These are phyloP conservation scores for Castanopsis chinensis DNA, from an alignment of 306 rosid species.

Conservation along the genomic window DNA sequence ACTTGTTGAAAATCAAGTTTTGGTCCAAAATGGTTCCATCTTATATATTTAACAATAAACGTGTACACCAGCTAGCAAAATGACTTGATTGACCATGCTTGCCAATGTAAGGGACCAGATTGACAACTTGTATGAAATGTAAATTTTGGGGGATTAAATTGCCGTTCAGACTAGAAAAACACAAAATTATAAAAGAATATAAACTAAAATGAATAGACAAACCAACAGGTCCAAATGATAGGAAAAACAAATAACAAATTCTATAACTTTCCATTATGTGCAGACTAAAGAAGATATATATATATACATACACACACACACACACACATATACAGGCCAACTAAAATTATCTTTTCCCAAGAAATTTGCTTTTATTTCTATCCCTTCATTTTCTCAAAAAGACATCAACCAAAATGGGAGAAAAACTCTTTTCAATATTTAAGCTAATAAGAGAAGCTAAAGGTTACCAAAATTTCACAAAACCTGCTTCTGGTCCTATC, in stretches of 20 bases:
- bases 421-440: constrained; percentile 16
- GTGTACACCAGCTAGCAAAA: no score
- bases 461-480: constrained; percentile 88
- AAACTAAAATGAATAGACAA: background rate
- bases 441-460: constrained; percentile 55
- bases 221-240: background rate
- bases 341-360: background rate
- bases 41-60: no score
- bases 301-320: no score
- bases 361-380: constrained; percentile 2
- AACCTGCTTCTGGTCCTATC: constrained; percentile 99
- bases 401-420: background rate
- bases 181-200: background rate
- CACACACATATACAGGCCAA: background rate
- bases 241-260: background rate
- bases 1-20: no score
- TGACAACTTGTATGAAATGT: no score
- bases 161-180: background rate
- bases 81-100: no score
- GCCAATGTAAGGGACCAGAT: no score
- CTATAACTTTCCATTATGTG: background rate
- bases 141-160: no score
- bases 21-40: no score
- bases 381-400: constrained; percentile 9
- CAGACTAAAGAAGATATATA: background rate